Evolutionary conservation across 805 yeast species (phyloP).

Genomic region (Candida germanica): DNA sequence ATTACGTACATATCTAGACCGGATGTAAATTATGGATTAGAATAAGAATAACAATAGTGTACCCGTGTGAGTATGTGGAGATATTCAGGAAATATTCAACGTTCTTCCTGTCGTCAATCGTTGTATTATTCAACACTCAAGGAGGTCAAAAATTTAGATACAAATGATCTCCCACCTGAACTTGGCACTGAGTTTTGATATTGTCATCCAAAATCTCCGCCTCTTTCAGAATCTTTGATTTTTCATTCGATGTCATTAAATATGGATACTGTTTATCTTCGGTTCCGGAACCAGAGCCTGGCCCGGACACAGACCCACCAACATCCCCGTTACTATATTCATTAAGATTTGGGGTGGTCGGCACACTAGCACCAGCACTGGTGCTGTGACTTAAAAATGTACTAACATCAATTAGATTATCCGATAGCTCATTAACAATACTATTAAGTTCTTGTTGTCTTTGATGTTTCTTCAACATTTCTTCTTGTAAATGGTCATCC

Average conservation of each 20-base stretch:
- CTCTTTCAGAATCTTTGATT: slow-evolving; percentile 20
- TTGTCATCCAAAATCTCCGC: slow-evolving; percentile 16
- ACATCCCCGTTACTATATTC: too few species aligned
- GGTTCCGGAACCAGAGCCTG: background rate
- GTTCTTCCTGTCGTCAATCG: too few species aligned
- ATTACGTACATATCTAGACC: too few species aligned
- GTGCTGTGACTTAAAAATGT: slow-evolving; percentile 22
- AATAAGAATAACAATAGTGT: too few species aligned
- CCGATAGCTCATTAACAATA: slow-evolving; percentile 44
- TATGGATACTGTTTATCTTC: slow-evolving; percentile 20
- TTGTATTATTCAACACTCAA: too few species aligned
- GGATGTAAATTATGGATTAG: too few species aligned
- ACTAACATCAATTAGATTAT: slow-evolving; percentile 36
- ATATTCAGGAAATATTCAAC: too few species aligned
- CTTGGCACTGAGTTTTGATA: slow-evolving; percentile 16
- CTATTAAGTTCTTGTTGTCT: slow-evolving; percentile 46
- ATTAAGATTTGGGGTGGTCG: slow-evolving; percentile 5
- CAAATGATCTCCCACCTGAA: slow-evolving; percentile 18
- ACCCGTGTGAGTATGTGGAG: too few species aligned
- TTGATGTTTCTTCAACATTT: slow-evolving; percentile 36
- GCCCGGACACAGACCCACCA: too few species aligned
- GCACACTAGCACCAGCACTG: slow-evolving; percentile 2
- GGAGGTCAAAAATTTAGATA: too few species aligned
- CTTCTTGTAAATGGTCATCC: slow-evolving; percentile 36
- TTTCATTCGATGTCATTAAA: slow-evolving; percentile 22